Percentiles rank a stretch among this genome's conserved stretches.
Evolutionary conservation across 2,329 filamentous ascomycete species (phyloP).

Genomic region (Fusarium papillatum): DNA sequence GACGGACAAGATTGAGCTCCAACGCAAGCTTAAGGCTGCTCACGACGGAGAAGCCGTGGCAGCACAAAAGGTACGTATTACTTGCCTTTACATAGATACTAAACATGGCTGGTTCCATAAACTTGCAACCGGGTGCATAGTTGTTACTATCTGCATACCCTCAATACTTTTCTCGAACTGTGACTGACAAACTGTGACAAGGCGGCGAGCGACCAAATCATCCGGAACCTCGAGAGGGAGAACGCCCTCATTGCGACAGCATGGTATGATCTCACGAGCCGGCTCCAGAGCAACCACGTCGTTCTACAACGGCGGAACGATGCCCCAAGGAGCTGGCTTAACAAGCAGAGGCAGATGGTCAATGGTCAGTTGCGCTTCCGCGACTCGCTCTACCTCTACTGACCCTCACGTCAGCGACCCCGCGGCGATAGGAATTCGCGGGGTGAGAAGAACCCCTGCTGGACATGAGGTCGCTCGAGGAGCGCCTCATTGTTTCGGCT

Average conservation of each 20-base stretch:
- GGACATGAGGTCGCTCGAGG: conserved; percentile 21
- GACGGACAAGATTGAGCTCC: conserved; percentile 68
- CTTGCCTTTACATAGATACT: conserved; percentile 15
- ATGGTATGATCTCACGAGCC: conserved; percentile 86
- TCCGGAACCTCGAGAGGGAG: conserved; percentile 82
- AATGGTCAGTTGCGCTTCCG: conserved; percentile 66
- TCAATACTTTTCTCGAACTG: background rate
- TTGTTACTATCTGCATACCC: background rate
- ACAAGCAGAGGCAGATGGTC: conserved; percentile 83
- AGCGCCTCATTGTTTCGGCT: conserved; percentile 6
- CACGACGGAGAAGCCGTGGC: conserved; percentile 63
- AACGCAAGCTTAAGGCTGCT: conserved; percentile 66
- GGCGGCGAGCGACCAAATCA: conserved; percentile 66
- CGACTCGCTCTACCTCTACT: conserved; percentile 60
- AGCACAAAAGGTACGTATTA: conserved; percentile 65
- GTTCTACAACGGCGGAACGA: conserved; percentile 82
- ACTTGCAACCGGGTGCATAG: background rate
- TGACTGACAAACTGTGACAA: conserved; percentile 44
- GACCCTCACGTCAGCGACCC: conserved; percentile 58
- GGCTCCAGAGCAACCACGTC: conserved; percentile 87
- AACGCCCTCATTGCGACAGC: conserved; percentile 85
- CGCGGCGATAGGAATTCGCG: conserved; percentile 59
- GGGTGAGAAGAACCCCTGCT: conserved; percentile 46
- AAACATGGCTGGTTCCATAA: background rate
- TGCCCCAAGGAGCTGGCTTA: conserved; percentile 84